A percentile compares a stretch with the other conserved stretches of the same genome.
Evolutionary conservation across 169 alveolate species (phyloP).

Genomic region (Plasmodium gaboni): DNA sequence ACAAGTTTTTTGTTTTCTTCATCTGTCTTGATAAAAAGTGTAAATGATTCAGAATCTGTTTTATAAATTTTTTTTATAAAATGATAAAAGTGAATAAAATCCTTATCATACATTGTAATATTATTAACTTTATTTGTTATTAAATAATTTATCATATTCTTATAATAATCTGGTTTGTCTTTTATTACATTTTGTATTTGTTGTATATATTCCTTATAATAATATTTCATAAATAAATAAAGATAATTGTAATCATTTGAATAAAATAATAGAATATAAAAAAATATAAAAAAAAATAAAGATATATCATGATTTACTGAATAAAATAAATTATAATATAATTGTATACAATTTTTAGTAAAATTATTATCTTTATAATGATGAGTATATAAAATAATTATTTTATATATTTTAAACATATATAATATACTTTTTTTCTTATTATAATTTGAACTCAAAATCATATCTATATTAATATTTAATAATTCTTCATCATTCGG

Average conservation of each 20-base stretch:
- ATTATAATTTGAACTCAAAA: slow-evolving; percentile 29
- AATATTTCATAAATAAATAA: slow-evolving; percentile 18
- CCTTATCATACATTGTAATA: slow-evolving; percentile 33
- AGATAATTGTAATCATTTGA: slow-evolving; percentile 41
- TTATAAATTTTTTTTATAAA: slow-evolving; percentile 24
- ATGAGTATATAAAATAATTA: slow-evolving; percentile 13
- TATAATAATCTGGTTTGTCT: not conserved
- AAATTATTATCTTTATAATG: slow-evolving; percentile 54
- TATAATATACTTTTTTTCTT: slow-evolving; percentile 25
- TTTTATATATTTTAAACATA: slow-evolving; percentile 36
- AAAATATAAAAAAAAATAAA: slow-evolving; percentile 37
- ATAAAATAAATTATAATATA: slow-evolving; percentile 56
- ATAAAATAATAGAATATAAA: slow-evolving; percentile 49
- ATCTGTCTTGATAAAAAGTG: not conserved
- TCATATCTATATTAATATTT: slow-evolving; percentile 34
- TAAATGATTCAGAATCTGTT: too few relatives aligned
- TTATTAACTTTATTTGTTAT: slow-evolving; percentile 13
- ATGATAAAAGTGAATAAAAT: slow-evolving; percentile 21
- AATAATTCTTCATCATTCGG: slow-evolving; percentile 6
- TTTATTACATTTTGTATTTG: too few relatives aligned
- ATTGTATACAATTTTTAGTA: slow-evolving; percentile 57
- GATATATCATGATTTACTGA: not conserved
- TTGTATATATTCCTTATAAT: not conserved
- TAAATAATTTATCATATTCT: slow-evolving; percentile 15
- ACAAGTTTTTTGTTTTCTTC: slow-evolving; percentile 2